phyloP scores from a whole-genome alignment of 2,329 filamentous ascomycete genomes.

The Aspergillus sp. region DNA sequence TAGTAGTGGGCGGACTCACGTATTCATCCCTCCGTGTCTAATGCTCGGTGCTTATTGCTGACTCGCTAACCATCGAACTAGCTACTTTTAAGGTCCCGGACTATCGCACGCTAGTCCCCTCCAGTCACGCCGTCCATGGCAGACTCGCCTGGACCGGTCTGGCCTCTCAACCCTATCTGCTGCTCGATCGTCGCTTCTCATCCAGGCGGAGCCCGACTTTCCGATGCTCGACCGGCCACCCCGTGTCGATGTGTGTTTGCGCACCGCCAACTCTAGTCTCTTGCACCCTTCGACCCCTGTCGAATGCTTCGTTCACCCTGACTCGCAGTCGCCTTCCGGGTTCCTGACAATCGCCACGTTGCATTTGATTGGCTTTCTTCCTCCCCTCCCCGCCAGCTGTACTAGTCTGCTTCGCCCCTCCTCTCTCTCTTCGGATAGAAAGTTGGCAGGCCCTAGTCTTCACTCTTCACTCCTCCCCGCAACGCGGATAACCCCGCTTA shows the following conservation, averaged over 20 bases:
- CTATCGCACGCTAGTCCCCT: not conserved
- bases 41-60: not conserved
- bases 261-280: not conserved
- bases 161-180: not conserved
- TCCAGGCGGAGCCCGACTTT: too few species aligned
- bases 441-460: not conserved
- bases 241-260: not conserved
- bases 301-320: not conserved
- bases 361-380: not conserved
- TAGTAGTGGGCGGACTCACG: too few species aligned
- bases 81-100: not conserved
- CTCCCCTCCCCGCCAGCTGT: not conserved
- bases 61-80: not conserved
- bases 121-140: not conserved
- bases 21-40: too few species aligned
- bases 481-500: not conserved
- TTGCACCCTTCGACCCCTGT: too few species aligned
- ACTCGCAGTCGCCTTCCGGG: not conserved
- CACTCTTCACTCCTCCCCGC: not conserved
- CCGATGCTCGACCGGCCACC: not conserved
- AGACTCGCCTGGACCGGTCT: conserved; percentile 12
- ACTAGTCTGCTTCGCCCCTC: not conserved
- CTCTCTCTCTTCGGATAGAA: not conserved
- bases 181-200: not conserved
- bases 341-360: not conserved